phyloP scores from a whole-genome alignment of 345 rosid species.

The Streptanthus diversifolius region DNA sequence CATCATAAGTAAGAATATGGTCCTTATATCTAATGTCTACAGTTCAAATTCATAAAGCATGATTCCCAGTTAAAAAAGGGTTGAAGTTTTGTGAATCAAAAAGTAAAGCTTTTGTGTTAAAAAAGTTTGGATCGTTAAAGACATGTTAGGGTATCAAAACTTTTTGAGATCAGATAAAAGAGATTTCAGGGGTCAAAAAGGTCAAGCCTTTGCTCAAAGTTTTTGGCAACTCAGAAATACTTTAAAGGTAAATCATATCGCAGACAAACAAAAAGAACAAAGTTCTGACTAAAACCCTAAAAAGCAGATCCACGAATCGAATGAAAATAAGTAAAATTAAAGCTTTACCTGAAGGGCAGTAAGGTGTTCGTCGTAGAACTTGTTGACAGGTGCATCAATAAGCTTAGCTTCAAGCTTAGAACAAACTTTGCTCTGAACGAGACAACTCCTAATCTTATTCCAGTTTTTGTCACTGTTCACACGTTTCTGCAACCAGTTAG shows the following conservation, averaged over 20 bases:
- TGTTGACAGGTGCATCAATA: conserved; percentile 1
- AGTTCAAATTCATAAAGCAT: background rate
- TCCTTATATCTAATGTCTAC: background rate
- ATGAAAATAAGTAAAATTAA: background rate
- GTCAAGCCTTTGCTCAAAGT: background rate
- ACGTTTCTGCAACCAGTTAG: conserved; percentile 73
- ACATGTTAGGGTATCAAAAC: background rate
- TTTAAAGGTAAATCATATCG: background rate
- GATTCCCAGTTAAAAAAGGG: background rate
- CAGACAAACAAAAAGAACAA: background rate
- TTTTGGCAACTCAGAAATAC: background rate
- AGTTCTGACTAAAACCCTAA: conserved; percentile 7
- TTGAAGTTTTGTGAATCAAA: background rate
- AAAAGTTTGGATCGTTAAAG: background rate
- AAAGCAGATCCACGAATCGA: background rate
- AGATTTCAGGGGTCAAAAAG: background rate
- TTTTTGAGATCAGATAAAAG: background rate
- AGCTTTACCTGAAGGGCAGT: conserved; percentile 58
- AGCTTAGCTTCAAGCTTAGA: conserved; percentile 40
- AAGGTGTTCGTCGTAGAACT: conserved; percentile 42
- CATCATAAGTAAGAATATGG: background rate
- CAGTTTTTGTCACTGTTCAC: conserved; percentile 53
- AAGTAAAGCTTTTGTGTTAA: background rate
- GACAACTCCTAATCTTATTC: conserved; percentile 77
- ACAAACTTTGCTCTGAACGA: conserved; percentile 62